Evolutionary conservation across 2,329 filamentous ascomycete genomes (phyloP), one percentile per base, ranked within the genome.

Genomic region (Trichophyton mentagrophytes): DNA sequence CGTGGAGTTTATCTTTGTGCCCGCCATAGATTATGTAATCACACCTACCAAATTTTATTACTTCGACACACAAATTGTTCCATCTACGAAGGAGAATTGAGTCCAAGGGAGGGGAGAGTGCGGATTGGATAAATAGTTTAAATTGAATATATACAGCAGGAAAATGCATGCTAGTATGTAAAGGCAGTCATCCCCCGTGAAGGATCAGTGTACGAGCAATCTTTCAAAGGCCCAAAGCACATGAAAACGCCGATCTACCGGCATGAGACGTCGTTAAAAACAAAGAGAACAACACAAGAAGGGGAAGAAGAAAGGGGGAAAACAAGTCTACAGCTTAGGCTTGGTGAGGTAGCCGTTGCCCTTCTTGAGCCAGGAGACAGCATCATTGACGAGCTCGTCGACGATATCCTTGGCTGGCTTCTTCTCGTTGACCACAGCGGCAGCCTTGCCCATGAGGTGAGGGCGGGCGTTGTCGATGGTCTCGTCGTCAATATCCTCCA

Each of bases 381-480:
- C 93, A 71, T 95, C 91, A 59, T 78, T 76, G 65, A 99, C 88
- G 68, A 99, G 87, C 79, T 99, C 93, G 70, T 99, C 93, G 44
- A 99, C 87, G 64, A 99, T 92, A 17, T 76, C 88, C 82, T 91
- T 95, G 64, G 93, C 93, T 44, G 82, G 79, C 85, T 95, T 95
- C 80, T 86, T 88, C 78, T 97, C 90, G 71, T 92, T 93, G 61
- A 93, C 88, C 36, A 96, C 89, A 30, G 93, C 92, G 42, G 93
- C 88, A 63, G 89, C 92, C 82, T 97, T 95, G 74, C 93, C 93
- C 93, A 99, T 99, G 68, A 96, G 77, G 80, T 85, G 95, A 13
- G 91, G 91, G 62, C 90, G 83, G 70, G 90, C 91, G 72, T 93
- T 90, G 74, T 97, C 93, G 78, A 99, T 85, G 38, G 87, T 83